Conservation (phyloP, 495 filamentous ascomycete genomes). For the Trichoderma reesei region DNA sequence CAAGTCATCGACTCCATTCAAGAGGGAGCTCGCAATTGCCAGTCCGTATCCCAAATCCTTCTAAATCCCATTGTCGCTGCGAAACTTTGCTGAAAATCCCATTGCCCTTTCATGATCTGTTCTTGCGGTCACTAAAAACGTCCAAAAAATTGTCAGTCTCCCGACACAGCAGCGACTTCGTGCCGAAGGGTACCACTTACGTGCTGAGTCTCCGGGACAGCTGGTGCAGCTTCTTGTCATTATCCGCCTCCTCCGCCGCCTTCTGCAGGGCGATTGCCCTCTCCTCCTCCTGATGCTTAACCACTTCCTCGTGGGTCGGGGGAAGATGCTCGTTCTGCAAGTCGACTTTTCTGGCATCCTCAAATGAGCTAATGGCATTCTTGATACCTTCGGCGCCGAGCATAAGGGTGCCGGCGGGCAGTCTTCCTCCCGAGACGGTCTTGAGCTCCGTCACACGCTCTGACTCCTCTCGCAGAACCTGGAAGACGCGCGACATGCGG, state of each 20-base stretch:
- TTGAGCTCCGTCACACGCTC: slow-evolving; percentile 96
- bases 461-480: slow-evolving; percentile 93
- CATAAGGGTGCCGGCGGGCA: slow-evolving; percentile 95
- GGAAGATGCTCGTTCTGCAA: slow-evolving; percentile 91
- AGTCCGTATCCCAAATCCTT: not conserved
- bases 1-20: slow-evolving; percentile 3
- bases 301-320: slow-evolving; percentile 85
- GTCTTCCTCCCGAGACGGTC: slow-evolving; percentile 84
- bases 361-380: slow-evolving; percentile 94
- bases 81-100: not conserved
- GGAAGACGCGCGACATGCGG: slow-evolving; percentile 93
- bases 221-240: slow-evolving; percentile 73
- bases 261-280: slow-evolving; percentile 73
- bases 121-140: not conserved
- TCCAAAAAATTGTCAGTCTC: not conserved
- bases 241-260: slow-evolving; percentile 77
- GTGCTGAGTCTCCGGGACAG: slow-evolving; percentile 91
- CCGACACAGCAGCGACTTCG: not conserved
- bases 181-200: slow-evolving; percentile 46
- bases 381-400: slow-evolving; percentile 97
- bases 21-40: not conserved
- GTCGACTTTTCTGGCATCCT: slow-evolving; percentile 97
- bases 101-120: not conserved
- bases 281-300: slow-evolving; percentile 66
- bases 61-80: slow-evolving; percentile 7